Evolutionary conservation across 768 basidiomycete species (phyloP), one percentile per base, ranked within the genome.

Genomic region (Sistotremastrum suecicum): DNA sequence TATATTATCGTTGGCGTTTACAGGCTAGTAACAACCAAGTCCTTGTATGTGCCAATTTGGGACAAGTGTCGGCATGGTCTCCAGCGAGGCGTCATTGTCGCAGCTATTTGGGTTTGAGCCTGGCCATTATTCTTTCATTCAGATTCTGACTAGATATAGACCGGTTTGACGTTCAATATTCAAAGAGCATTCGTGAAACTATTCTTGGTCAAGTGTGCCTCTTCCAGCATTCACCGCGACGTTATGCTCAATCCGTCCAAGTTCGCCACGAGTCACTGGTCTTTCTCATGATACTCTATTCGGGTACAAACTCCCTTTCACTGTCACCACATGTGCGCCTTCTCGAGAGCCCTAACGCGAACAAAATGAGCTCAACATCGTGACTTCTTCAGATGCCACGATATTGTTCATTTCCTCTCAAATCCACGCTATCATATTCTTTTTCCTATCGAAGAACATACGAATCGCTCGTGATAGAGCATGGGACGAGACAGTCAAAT

Each of bases 1-100:
- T 95, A 95, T 58, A 77, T 80, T 40, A 61, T 87, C 3, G 88
- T 95, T 0, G 90, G 90, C 0, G 72, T 79, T 11, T 94, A 92
- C 60, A 68, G 90, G 31, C 66, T 95, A 5, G 70, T 77, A 54
- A 87, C 83, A 0, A 89, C 92, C 59, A 67, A 72, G 36, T 62
- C 62, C 9, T 64, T 94, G 34, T 79, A 76, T 49, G 63, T 67
- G 29, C 87, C 89, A 3, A 78, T 83, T 5, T 88, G 90, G 86
- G 65, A 83, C 56, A 91, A 88, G 63, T 85, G 88, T 58, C 74
- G 69, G 51, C 81, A 92, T 61, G 91, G 83, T 0, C 73, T 75
- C 1, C 57, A 70, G 41, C 66, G 89, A 12, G 90, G 91, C 0
- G 64, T 73, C 0, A 60, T 73, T 10, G 80, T 87, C 37, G 89